Base-by-base conservation (phyloP, 331 rosid species). In the Phaseolus coccineus region DNA sequence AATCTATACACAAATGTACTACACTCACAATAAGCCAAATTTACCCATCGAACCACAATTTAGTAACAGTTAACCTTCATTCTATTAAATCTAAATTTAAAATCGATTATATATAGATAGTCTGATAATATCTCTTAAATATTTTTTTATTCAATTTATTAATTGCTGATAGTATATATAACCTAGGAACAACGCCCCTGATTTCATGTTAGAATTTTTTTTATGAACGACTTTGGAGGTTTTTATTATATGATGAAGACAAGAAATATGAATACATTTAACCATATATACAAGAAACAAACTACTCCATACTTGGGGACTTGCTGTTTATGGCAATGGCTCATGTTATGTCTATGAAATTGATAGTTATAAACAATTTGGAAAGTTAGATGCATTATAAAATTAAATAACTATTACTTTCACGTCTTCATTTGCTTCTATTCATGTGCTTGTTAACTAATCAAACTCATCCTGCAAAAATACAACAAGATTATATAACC, bases 351-450 rank as follows among this genome's bases (percentile, higher is more conserved):
- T 19, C 22, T 19, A 19, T 19, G 22, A 19, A 19, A 19, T 19
- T 19, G 22, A 19, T 19, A 19, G 22, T 19, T 19, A 19, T 66
- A 58, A 9, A 40, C 40, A 12, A 24, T 10, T 12, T 44, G 31
- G 11, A 37, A 2, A 68, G 12, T 44, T 42, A 42, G 56, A 68
- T 69, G 42, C 56, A 48, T 39, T 47, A 28, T 30, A 48, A 70
- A 28, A 28, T 48, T 15, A 48, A 50, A 48, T 70, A 42, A 15
- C 51, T 70, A 28, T 70, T 28, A 14, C 75, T 16, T 70, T 9
- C 61, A 70, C 58, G 61, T 30, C 74, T 69, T 69, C 58, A 6
- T 6, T 69, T 68, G 22, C 55, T 13, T 69, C 15, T 47, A 55
- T 47, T 27, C 11, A 0, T 46, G 25, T 24, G 4, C 10, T 7